phyloP scores from a whole-genome alignment of 2,329 filamentous ascomycete genomes.

The Aspergillus intermedius region DNA sequence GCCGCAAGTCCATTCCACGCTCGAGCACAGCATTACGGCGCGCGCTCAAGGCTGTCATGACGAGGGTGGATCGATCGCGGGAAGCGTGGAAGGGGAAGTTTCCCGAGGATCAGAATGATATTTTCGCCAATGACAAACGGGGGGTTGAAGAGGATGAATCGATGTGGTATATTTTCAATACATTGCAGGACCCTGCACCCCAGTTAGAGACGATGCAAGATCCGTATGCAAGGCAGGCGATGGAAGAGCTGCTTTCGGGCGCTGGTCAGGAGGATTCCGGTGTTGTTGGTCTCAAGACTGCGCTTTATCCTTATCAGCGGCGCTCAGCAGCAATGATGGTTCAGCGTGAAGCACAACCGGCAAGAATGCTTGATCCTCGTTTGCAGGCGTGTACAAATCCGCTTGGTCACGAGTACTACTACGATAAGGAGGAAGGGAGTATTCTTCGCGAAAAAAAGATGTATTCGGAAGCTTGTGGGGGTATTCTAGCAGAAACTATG shows the following conservation, averaged over 20 bases:
- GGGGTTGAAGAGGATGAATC: constrained; percentile 35
- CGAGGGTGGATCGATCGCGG: constrained; percentile 32
- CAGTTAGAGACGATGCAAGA: constrained; percentile 24
- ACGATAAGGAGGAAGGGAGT: constrained; percentile 57
- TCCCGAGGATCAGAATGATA: constrained; percentile 1
- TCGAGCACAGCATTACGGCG: constrained; percentile 27
- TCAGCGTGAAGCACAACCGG: constrained; percentile 65
- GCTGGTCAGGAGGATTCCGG: constrained; percentile 11
- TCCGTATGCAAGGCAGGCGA: constrained; percentile 27
- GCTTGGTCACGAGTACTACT: constrained; percentile 59
- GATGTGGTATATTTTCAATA: constrained; percentile 47
- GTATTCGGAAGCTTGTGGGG: constrained; percentile 70
- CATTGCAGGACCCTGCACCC: constrained; percentile 36
- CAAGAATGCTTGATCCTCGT: constrained; percentile 64
- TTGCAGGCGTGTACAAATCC: constrained; percentile 57
- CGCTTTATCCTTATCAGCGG: constrained; percentile 71
- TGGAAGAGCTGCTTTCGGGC: constrained; percentile 29
- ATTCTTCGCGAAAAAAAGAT: constrained; percentile 60
- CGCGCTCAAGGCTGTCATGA: constrained; percentile 34
- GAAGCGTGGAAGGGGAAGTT: constrained; percentile 33
- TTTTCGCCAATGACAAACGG: constrained; percentile 5
- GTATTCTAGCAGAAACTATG: constrained; percentile 48
- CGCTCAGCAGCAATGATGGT: constrained; percentile 78
- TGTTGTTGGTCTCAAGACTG: constrained; percentile 44
- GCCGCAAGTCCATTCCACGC: constrained; percentile 27